Evolutionary conservation across 2,329 filamentous ascomycete species (phyloP).

Genomic region (Laburnicola sp.): DNA sequence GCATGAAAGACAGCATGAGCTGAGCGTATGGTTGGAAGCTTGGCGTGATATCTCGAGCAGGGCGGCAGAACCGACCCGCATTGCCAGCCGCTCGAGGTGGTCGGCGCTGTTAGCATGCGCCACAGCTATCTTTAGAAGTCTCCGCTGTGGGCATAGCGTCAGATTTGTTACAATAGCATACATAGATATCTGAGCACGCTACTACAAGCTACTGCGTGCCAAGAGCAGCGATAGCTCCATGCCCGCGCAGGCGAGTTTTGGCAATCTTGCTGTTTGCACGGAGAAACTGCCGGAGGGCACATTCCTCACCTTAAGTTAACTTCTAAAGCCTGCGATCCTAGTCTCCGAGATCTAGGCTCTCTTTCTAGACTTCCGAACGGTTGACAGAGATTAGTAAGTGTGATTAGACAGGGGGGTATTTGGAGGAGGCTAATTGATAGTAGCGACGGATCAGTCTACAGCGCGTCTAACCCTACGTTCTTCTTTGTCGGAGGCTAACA

Average conservation of each 20-base stretch:
- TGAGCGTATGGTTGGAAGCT: too few species aligned
- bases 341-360: conserved; percentile 9
- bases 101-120: too few species aligned
- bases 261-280: conserved; percentile 6
- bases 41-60: too few species aligned
- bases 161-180: too few species aligned
- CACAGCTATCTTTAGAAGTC: too few species aligned
- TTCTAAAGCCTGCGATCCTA: conserved; percentile 8
- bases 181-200: background rate
- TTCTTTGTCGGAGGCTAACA: background rate
- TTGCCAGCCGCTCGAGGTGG: too few species aligned
- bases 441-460: conserved; percentile 6
- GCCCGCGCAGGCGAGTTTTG: conserved; percentile 7
- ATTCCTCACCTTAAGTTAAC: conserved; percentile 9
- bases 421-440: conserved; percentile 3
- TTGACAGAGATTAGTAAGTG: conserved; percentile 1
- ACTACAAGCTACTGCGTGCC: background rate
- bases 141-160: too few species aligned
- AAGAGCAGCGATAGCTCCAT: conserved; percentile 8
- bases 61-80: too few species aligned
- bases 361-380: conserved; percentile 7
- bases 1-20: too few species aligned
- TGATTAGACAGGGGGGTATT: conserved; percentile 12
- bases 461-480: background rate
- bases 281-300: conserved; percentile 7